Base-by-base conservation (phyloP, 805 yeast species). In the Teunomyces tritomae region DNA sequence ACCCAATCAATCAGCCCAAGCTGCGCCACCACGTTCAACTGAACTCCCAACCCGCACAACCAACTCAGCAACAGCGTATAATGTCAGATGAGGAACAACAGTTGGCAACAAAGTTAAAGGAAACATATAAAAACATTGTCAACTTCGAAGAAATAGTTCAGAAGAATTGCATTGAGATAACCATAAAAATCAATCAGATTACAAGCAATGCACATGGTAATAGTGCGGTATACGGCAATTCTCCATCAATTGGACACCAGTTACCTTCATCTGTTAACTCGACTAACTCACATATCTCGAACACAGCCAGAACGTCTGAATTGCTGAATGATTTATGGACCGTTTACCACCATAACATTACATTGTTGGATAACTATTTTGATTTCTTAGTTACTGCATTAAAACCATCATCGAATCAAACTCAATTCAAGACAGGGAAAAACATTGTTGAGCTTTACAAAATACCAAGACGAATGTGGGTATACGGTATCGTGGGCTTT, bases 391-490 rank as follows among this genome's bases (percentile, higher is more conserved):
- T 85, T 10, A 83, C 87, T 14, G 88, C 91, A 1, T 70, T 85
- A 51, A 79, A 84, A 43, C 89, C 90, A 13, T 64, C 76, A 5
- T 71, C 81, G 3, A 71, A 70, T 50, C 68, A 69, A 40, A 68
- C 71, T 11, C 73, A 70, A 48, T 84, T 86, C 29, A 84, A 82
- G 59, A 82, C 90, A 2, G 94, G 94, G 2, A 83, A 82, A 59
- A 88, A 86, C 54, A 80, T 87, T 42, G 87, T 87, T 6, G 85
- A 84, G 53, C 79, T 85, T 35, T 87, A 87, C 62, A 82, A 89
- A 62, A 85, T 87, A 37, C 87, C 88, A 30, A 74, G 92, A 57
- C 71, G 94, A 56, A 74, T 87, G 73, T 87, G 94, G 94, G 91
- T 87, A 7, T 87, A 87, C 62, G 95, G 95, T 24, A 82, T 88